Conservation (phyloP, 768 basidiomycete genomes). For the Hericium coralloides region DNA sequence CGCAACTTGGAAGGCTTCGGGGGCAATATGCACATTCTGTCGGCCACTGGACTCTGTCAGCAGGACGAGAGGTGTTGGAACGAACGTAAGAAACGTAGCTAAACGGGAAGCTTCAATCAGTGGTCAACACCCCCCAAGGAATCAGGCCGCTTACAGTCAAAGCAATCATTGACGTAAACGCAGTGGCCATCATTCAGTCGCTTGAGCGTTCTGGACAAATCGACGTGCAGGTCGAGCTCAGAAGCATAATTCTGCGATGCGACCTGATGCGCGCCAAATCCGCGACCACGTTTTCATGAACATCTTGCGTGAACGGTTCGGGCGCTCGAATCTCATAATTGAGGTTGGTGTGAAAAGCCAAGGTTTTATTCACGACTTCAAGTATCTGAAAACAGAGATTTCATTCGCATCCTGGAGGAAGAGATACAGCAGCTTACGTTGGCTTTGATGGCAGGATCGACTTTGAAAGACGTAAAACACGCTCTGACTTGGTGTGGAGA, state of each 20-base stretch:
- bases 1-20: conserved; percentile 42
- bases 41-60: conserved; percentile 34
- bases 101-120: background rate
- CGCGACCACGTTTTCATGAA: conserved; percentile 45
- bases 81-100: conserved; percentile 28
- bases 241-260: conserved; percentile 33
- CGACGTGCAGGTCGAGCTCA: conserved; percentile 49
- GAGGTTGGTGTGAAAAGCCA: conserved; percentile 53
- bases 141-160: conserved; percentile 33
- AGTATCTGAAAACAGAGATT: conserved; percentile 31
- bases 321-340: conserved; percentile 53
- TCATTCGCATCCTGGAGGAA: background rate
- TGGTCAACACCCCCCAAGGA: background rate
- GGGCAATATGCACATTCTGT: conserved; percentile 44
- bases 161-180: conserved; percentile 46
- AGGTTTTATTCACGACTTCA: conserved; percentile 46
- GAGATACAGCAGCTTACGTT: conserved; percentile 32
- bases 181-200: conserved; percentile 52
- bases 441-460: conserved; percentile 36
- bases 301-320: conserved; percentile 40
- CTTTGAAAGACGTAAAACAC: conserved; percentile 41
- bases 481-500: conserved; percentile 41
- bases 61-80: conserved; percentile 40
- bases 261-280: conserved; percentile 40
- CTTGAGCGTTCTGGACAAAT: conserved; percentile 44